Base-by-base conservation (phyloP, 1,139 yeast genomes). In the Hemisphaericaspora subhashii region DNA sequence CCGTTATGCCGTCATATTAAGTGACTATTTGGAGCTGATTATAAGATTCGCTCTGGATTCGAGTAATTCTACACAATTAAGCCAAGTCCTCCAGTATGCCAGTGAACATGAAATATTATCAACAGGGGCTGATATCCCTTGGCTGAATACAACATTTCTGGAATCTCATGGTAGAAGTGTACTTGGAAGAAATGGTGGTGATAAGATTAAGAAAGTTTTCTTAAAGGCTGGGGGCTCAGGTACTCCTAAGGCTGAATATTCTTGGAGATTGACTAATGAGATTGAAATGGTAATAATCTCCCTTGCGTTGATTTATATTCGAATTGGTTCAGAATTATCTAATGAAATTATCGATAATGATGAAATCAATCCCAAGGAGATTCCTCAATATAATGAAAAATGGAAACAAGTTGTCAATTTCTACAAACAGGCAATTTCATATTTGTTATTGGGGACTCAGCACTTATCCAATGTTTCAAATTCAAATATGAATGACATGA, bases 351-450 rank as follows among this genome's bases (percentile, higher is more conserved):
- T 68, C 12, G 55, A 53, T 31, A 21, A 47, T 8, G 72, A 63
- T 15, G 31, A 40, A 3, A 55, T 52, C 1, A 35, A 42, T 9
- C 42, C 44, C 5, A 26, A 37, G 11, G 40, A 30, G 3, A 37
- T 46, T 10, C 30, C 28, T 11, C 40, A 45, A 21, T 36, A 36
- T 26, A 45, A 43, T 31, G 63, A 58, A 31, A 63, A 60, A 41
- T 71, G 77, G 76, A 66, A 64, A 38, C 66, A 57, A 43, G 72
- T 66, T 7, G 53, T 56, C 5, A 53, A 47, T 12, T 57, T 60
- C 42, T 68, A 65, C 46, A 68, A 65, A 37, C 58, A 52, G 29
- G 55, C 71, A 2, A 50, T 64, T 4, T 61, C 71, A 3, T 57
- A 53, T 32, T 40, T 55, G 8, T 38, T 46, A 16, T 67, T 61